Conservation (phyloP, 2,329 filamentous ascomycete species). For the Penicillium sp. region DNA sequence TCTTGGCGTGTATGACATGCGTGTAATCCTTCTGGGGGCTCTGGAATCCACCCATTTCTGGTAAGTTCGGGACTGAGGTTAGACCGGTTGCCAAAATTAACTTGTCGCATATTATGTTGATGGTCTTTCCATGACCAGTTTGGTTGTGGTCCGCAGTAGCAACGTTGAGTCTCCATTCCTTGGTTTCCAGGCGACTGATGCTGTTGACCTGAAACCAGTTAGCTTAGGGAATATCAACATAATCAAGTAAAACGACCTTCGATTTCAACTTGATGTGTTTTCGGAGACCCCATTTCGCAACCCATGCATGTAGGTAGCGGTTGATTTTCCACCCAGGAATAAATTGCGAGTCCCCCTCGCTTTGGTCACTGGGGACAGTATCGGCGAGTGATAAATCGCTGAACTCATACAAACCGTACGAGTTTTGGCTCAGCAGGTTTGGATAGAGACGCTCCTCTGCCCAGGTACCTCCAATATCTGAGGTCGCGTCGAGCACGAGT, state of each 20-base stretch:
- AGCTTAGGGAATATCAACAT: background rate
- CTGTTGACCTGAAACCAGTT: constrained; percentile 15
- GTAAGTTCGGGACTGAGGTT: constrained; percentile 26
- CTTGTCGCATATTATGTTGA: constrained; percentile 26
- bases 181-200: constrained; percentile 21
- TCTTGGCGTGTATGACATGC: constrained; percentile 23
- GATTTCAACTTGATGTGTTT: constrained; percentile 25
- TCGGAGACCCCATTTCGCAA: constrained; percentile 22
- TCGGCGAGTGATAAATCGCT: constrained; percentile 25
- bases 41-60: background rate
- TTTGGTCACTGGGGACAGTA: constrained; percentile 12
- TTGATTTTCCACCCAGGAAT: constrained; percentile 31
- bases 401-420: constrained; percentile 31
- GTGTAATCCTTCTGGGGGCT: background rate
- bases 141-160: background rate
- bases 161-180: constrained; percentile 25
- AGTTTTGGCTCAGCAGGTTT: constrained; percentile 29
- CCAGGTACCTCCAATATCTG: constrained; percentile 30
- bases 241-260: constrained; percentile 11
- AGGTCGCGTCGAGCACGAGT: constrained; percentile 26
- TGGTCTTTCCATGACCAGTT: background rate
- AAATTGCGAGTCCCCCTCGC: constrained; percentile 14
- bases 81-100: constrained; percentile 29
- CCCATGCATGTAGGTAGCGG: constrained; percentile 26
- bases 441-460: constrained; percentile 28